Conservation (phyloP, 805 yeast species). For the Metschnikowia anglica region DNA sequence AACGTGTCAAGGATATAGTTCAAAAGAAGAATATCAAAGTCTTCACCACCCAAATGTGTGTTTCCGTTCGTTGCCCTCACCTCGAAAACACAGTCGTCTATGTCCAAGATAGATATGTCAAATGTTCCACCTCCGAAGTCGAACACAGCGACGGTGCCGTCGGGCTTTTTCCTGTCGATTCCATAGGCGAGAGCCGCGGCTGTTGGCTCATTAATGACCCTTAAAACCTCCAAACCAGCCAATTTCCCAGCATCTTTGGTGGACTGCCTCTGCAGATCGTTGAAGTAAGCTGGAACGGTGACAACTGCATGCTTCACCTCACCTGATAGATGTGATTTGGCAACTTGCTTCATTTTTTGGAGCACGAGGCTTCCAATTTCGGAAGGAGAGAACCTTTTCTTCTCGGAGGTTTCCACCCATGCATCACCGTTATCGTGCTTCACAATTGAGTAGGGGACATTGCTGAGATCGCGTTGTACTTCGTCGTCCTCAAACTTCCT, state of each 20-base stretch:
- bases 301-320: constrained; percentile 68
- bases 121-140: constrained; percentile 88
- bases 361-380: constrained; percentile 68
- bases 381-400: constrained; percentile 57
- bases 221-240: constrained; percentile 71
- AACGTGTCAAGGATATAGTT: constrained; percentile 57
- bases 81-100: constrained; percentile 79
- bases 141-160: constrained; percentile 57
- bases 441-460: constrained; percentile 63
- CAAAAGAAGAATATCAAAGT: constrained; percentile 68
- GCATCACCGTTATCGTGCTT: constrained; percentile 67
- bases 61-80: constrained; percentile 83
- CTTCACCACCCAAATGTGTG: constrained; percentile 85
- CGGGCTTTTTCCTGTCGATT: constrained; percentile 57
- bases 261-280: constrained; percentile 79
- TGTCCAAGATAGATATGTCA: constrained; percentile 74
- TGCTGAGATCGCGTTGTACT: constrained; percentile 63
- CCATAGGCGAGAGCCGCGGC: constrained; percentile 98
- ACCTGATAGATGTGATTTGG: constrained; percentile 48
- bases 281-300: constrained; percentile 83
- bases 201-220: constrained; percentile 78
- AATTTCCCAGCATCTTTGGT: constrained; percentile 76
- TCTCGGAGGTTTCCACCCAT: constrained; percentile 51
- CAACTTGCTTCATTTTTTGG: constrained; percentile 63
- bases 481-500: constrained; percentile 66